These are phyloP conservation scores for Datura wrightii DNA, from an alignment of 257 asterid species.

Conservation along the genomic window DNA sequence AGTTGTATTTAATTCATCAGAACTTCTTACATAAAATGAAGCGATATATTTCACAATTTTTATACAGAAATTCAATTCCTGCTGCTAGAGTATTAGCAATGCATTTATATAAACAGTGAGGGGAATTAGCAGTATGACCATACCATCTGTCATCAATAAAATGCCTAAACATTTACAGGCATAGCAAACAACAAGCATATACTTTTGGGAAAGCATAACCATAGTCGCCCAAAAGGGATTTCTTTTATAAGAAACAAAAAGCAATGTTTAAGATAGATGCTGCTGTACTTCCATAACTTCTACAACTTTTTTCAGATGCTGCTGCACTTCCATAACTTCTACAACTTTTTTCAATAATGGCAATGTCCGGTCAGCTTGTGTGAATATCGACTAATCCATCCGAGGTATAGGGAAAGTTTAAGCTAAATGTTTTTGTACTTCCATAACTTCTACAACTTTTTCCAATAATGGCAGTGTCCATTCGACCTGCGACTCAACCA, in stretches of 20 bases:
- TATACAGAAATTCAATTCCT: not conserved
- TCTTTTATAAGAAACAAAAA: not conserved
- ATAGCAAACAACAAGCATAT: constrained; percentile 7
- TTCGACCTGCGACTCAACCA: not conserved
- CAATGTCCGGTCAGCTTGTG: not conserved
- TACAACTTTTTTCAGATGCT: not conserved
- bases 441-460: too few relatives aligned
- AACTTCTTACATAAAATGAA: constrained; percentile 6
- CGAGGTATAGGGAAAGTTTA: too few relatives aligned
- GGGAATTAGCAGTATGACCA: not conserved
- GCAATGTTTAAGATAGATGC: not conserved
- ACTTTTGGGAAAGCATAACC: not conserved
- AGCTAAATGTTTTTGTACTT: not conserved
- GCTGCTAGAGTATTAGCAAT: not conserved
- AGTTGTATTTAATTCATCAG: not conserved
- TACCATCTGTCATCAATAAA: not conserved
- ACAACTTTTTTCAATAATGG: not conserved
- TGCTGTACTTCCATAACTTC: not conserved
- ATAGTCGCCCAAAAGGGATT: not conserved
- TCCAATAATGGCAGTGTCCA: not conserved
- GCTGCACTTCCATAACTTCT: not conserved
- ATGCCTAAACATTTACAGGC: constrained; percentile 1
- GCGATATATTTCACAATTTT: not conserved
- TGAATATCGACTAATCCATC: not conserved
- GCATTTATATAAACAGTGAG: constrained; percentile 4